Evolutionary conservation across 768 basidiomycete species (phyloP), one percentile per base, ranked within the genome.

Genomic region (Termitomyces sp.): DNA sequence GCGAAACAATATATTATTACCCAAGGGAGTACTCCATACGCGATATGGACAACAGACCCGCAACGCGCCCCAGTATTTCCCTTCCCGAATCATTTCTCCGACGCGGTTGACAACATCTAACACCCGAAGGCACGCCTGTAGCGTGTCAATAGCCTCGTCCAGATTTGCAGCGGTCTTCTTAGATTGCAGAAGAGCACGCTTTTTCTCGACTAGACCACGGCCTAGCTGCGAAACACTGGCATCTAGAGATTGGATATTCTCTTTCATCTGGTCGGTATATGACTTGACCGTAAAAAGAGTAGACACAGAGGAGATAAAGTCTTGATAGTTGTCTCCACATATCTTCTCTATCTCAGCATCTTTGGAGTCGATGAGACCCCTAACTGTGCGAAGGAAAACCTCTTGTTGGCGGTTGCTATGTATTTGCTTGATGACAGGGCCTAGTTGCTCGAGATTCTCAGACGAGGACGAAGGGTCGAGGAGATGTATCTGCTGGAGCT

Each of bases 281-380:
- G 94, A 93, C 70, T 98, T 89, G 68, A 99, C 93, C 46, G 89
- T 88, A 72, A 98, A 89, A 59, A 99, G 79, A 3, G 94, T 98
- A n/a, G 94, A 93, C 16, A 98, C 94, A 19, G 95, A 97, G 28
- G 89, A 87, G 34, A 98, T 94, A 64, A 99, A 99, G 72, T 98
- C 96, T 72, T 95, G 93, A 66, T 98, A 98, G 70, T 98, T 98
- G 63, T 94, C 90, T 56, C 86, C 83, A 73, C 97, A 98, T 70
- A 98, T 94, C 58, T 83, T 85, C 74, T 98, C 93, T 70, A 99
- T 99, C 71, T 98, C 96, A 59, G 82, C 79, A 69, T 99, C 97
- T 74, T 98, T 97, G 61, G 94, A 85, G 66, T 93, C 86, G 57
- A 98, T 88, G 65, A 98, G 89, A n/a, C 76, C 79, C 65, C 91